Conservation (phyloP, 2,329 filamentous ascomycete species). For the Magnaporthales sp. region DNA sequence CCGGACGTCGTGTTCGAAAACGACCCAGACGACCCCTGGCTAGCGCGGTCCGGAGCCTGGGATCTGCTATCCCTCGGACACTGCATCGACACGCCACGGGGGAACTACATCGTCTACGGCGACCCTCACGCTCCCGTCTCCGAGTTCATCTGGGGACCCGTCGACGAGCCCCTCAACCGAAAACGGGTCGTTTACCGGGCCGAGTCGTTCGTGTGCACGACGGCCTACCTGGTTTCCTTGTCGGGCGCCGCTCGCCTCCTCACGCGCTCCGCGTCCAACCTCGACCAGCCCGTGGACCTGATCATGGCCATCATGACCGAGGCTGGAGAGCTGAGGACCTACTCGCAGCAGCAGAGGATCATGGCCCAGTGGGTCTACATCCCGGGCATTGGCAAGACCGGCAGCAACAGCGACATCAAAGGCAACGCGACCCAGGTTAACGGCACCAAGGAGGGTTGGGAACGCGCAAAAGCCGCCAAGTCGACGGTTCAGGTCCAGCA, state of each 20-base stretch:
- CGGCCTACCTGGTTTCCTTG: slow-evolving; percentile 18
- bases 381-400: slow-evolving; percentile 37
- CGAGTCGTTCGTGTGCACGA: slow-evolving; percentile 16
- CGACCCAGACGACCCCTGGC: slow-evolving; percentile 15
- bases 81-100: slow-evolving; percentile 13
- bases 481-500: background rate
- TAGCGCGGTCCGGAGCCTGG: slow-evolving; percentile 11
- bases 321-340: slow-evolving; percentile 14
- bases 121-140: slow-evolving; percentile 10
- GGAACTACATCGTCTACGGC: slow-evolving; percentile 9
- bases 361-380: slow-evolving; percentile 39
- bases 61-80: slow-evolving; percentile 16
- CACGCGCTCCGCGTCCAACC: slow-evolving; percentile 12
- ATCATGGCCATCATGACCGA: slow-evolving; percentile 16
- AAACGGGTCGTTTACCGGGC: slow-evolving; percentile 16
- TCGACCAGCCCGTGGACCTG: slow-evolving; percentile 18
- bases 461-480: background rate
- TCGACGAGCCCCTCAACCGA: slow-evolving; percentile 12
- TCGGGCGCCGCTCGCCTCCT: slow-evolving; percentile 20
- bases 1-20: slow-evolving; percentile 2
- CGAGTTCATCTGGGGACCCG: background rate
- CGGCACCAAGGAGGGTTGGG: slow-evolving; percentile 25
- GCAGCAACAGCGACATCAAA: slow-evolving; percentile 5
- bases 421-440: slow-evolving; percentile 15
- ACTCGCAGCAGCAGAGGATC: slow-evolving; percentile 18